A percentile compares a stretch with the other conserved stretches of the same genome.
Evolutionary conservation across 192 early-diverging fungal genomes (phyloP).

Genomic region (Linnemannia hyalina): DNA sequence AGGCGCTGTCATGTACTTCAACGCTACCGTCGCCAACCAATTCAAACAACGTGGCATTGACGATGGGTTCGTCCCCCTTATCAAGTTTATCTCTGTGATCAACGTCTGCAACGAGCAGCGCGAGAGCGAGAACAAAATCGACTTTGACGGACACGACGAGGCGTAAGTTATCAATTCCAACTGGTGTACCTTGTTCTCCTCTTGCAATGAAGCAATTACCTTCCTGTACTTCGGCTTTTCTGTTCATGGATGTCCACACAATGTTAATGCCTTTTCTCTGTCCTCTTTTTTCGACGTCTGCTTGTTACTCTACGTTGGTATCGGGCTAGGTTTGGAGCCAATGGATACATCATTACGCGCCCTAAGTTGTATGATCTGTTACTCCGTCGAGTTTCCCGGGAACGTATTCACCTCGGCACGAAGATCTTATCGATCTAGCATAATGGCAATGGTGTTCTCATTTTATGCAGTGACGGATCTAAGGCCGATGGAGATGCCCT

Average conservation of each 20-base stretch:
- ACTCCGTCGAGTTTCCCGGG: background rate
- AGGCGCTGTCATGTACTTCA: background rate
- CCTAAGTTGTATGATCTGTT: conserved; percentile 1
- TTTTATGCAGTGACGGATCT: background rate
- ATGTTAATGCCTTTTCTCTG: background rate
- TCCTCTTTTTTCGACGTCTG: background rate
- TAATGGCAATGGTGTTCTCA: conserved; percentile 11
- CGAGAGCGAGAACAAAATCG: background rate
- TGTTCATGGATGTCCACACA: too few relatives aligned
- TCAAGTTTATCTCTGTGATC: background rate
- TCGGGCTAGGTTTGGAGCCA: background rate
- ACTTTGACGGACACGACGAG: background rate
- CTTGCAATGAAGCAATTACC: too few relatives aligned
- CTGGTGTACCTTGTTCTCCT: too few relatives aligned
- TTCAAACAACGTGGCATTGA: conserved; percentile 6
- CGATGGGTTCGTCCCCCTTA: background rate
- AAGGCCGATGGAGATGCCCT: conserved; percentile 14
- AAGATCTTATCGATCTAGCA: conserved; percentile 6
- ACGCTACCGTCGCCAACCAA: background rate
- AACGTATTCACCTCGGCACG: conserved; percentile 27
- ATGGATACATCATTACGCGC: background rate
- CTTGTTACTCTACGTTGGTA: too few relatives aligned
- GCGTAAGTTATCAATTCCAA: background rate
- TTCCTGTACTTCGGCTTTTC: too few relatives aligned
- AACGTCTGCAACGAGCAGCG: background rate